Evolutionary conservation across 1,284 basidiomycete genomes (phyloP).

Genomic region (Cystobasidiaceae sp.): DNA sequence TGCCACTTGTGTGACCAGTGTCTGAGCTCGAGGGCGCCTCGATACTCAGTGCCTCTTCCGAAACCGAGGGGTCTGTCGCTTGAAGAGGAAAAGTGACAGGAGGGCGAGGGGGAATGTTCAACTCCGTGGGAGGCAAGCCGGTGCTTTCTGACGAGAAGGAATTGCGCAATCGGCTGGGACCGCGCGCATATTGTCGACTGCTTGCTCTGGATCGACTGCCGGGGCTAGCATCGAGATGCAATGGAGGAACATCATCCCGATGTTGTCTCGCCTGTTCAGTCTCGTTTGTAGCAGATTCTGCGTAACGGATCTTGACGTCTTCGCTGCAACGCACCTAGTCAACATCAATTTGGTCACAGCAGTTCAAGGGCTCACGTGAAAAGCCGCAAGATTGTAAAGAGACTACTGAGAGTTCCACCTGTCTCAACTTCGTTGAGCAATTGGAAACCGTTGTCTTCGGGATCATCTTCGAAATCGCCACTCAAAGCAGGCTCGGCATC

Average conservation of each 20-base stretch:
- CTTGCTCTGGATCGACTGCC: not conserved
- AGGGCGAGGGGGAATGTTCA: not conserved
- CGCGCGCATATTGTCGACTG: conserved; percentile 8
- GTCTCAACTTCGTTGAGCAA: conserved; percentile 87
- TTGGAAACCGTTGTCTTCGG: conserved; percentile 87
- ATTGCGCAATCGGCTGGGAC: conserved; percentile 14
- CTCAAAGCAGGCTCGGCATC: conserved; percentile 32
- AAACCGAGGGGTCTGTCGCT: not conserved
- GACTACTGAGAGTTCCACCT: conserved; percentile 89
- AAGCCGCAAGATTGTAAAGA: conserved; percentile 90
- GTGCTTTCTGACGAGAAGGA: conserved; percentile 24
- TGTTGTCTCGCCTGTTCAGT: conserved; percentile 10
- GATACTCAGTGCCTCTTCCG: not conserved
- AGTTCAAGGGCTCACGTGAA: conserved; percentile 60
- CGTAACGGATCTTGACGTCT: conserved; percentile 89
- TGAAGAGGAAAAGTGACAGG: not conserved
- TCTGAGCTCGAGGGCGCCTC: too few relatives aligned
- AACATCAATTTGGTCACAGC: not conserved
- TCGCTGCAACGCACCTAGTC: conserved; percentile 50
- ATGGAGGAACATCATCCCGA: not conserved
- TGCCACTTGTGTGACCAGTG: not conserved
- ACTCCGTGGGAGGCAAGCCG: not conserved
- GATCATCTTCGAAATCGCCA: conserved; percentile 64
- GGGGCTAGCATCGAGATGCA: conserved; percentile 11
- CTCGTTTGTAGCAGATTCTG: conserved; percentile 47